Conservation (phyloP, 495 filamentous ascomycete species). For the Xylaria intraflava region DNA sequence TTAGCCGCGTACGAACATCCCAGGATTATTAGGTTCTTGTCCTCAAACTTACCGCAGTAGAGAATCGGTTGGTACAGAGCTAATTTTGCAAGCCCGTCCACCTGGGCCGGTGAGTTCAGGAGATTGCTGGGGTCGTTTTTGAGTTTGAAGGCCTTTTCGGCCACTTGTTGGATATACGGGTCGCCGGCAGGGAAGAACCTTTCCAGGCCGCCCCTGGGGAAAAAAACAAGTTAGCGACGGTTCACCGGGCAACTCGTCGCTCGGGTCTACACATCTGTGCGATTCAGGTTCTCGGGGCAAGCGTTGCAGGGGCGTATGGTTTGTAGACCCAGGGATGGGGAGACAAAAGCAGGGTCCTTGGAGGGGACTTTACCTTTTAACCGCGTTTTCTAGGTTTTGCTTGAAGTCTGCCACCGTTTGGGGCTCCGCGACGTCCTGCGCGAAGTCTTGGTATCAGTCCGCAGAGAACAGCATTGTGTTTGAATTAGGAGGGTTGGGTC, state of each 20-base stretch:
- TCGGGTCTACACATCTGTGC: too few relatives aligned
- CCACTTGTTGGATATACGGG: slow-evolving; percentile 1
- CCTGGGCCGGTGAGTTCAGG: background rate
- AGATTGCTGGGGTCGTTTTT: background rate
- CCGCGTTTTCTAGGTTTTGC: background rate
- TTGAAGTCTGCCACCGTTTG: slow-evolving; percentile 2
- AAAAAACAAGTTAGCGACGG: background rate
- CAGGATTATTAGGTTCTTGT: too few relatives aligned
- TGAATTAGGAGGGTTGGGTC: too few relatives aligned
- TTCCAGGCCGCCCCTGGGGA: slow-evolving; percentile 1
- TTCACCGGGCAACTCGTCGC: too few relatives aligned
- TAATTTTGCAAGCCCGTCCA: background rate
- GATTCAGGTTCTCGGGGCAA: background rate
- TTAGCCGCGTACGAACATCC: background rate
- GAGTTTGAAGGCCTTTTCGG: slow-evolving; percentile 1
- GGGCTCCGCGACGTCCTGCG: background rate
- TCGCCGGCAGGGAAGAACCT: slow-evolving; percentile 1
- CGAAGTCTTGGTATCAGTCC: background rate
- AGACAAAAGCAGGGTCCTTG: background rate
- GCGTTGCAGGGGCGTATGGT: background rate
- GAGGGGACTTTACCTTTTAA: background rate
- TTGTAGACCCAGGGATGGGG: too few relatives aligned
- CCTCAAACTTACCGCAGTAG: background rate
- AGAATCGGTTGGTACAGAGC: slow-evolving; percentile 1
- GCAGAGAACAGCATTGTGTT: background rate